phyloP scores from a whole-genome alignment of 2,329 filamentous ascomycete genomes.

The Mollisia scopiformis region DNA sequence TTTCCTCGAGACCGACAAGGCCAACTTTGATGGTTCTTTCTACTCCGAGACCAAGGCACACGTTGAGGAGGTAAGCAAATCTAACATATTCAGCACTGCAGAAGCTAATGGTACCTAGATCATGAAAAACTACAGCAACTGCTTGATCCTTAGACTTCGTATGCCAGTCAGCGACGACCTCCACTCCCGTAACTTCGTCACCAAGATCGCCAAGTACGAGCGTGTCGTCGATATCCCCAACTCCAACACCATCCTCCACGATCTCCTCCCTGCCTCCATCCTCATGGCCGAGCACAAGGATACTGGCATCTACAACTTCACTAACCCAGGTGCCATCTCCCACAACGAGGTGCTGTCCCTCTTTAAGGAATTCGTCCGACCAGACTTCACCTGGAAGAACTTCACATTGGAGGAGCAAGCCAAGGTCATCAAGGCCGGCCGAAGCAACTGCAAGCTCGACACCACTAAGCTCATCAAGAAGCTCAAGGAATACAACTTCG shows the following conservation, averaged over 20 bases:
- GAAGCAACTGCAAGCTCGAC: conserved; percentile 69
- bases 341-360: conserved; percentile 69
- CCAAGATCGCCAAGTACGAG: conserved; percentile 68
- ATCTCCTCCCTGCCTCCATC: conserved; percentile 64
- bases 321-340: conserved; percentile 71
- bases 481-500: conserved; percentile 60
- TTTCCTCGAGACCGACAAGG: conserved; percentile 62
- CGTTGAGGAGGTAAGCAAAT: conserved; percentile 60
- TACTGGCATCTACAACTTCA: conserved; percentile 70
- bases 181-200: conserved; percentile 68
- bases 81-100: background rate
- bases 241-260: conserved; percentile 67
- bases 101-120: conserved; percentile 44
- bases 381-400: conserved; percentile 64
- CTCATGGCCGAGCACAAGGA: conserved; percentile 63
- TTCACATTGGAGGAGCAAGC: conserved; percentile 68
- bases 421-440: conserved; percentile 68
- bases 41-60: conserved; percentile 70
- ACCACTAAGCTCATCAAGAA: conserved; percentile 62
- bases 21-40: conserved; percentile 70
- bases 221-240: conserved; percentile 70
- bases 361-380: conserved; percentile 66
- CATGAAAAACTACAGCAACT: conserved; percentile 63
- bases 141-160: conserved; percentile 65
- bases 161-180: conserved; percentile 73